Conservation (phyloP, 345 rosid genomes). For the Gynandropsis gynandra region DNA sequence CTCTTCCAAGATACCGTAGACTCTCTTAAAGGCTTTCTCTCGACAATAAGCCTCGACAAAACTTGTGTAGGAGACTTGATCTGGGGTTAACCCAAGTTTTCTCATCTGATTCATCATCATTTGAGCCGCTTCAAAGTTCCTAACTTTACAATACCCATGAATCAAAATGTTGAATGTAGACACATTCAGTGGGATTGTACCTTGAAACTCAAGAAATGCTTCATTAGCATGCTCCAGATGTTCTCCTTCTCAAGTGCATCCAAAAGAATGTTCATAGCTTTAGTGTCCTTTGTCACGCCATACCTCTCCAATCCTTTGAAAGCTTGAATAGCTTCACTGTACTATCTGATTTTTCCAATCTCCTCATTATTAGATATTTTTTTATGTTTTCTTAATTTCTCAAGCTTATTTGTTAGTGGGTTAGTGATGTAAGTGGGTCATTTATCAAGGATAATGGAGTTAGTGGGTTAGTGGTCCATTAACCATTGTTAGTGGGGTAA, state of each 20-base stretch:
- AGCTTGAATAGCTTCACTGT: conserved; percentile 48
- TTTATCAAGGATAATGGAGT: too few species aligned
- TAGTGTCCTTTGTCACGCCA: conserved; percentile 40
- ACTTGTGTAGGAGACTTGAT: conserved; percentile 58
- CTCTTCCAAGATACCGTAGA: conserved; percentile 45
- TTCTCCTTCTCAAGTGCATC: conserved; percentile 74
- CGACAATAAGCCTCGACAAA: conserved; percentile 59
- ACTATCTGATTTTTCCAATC: conserved; percentile 51
- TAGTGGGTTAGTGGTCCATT: too few species aligned
- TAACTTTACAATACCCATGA: conserved; percentile 72
- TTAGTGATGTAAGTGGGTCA: too few species aligned
- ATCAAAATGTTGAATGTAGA: conserved; percentile 53
- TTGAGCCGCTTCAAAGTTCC: conserved; percentile 51
- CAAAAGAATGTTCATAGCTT: conserved; percentile 51
- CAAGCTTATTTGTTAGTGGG: too few species aligned
- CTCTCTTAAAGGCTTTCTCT: conserved; percentile 63
- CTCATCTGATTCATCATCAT: conserved; percentile 56
- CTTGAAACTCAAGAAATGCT: conserved; percentile 39
- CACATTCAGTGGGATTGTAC: conserved; percentile 26
- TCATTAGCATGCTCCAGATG: conserved; percentile 54
- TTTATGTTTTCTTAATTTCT: too few species aligned
- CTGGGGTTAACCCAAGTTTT: conserved; percentile 38
- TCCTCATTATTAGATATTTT: too few species aligned
- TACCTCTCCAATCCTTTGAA: conserved; percentile 48
- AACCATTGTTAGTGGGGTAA: too few species aligned